Base-by-base conservation (phyloP, 306 rosid species). In the Sphenostylis stenocarpa region DNA sequence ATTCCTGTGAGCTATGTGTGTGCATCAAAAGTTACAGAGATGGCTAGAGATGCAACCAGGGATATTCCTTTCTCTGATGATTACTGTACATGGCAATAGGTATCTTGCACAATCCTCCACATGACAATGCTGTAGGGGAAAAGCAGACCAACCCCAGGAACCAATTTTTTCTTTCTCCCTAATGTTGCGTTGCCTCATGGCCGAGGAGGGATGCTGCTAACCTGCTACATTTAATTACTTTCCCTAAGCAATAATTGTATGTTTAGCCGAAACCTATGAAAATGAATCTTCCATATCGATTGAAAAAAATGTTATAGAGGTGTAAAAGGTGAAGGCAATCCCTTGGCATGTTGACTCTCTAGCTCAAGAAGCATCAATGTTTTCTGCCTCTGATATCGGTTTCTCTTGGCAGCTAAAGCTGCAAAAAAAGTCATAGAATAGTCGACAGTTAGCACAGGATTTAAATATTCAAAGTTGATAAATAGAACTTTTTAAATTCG, bases 281-380 rank as follows among this genome's bases (percentile, higher is more conserved):
- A 48, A 67, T 29, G 52, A 68, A 58, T 62, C 63, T 63, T 77
- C 61, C 47, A 29, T n/a, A 62, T 80, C 14, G 41, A 31, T 29
- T n/a, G 43, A 34, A 60, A 3, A 67, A 65, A 41, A 31, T 57
- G 66, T 57, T 74, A 91, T 39, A 47, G 78, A 45, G 88, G 88
- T 36, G 97, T 82, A 62, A 84, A 72, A 39, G 91, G 91, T 36
- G 92, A 80, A 78, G 88, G 91, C 12, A 86, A 62, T 84, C 96
- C 96, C 86, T 83, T 95, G 78, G 98, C 97, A 70, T 95, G 97
- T 75, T 89, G 97, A 76, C 97, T 95, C 79, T 95, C 98, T 90
- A 95, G 86, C 84, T 95, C 98, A 62, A 95, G 93, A 77, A 77
- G 88, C 96, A 91, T 91, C 79, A 95, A 77, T 5, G 97, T 90